Percentiles rank a stretch among this genome's conserved stretches.
Conservation (phyloP, 345 rosid genomes). For the Diplotaxis tenuifolia region DNA sequence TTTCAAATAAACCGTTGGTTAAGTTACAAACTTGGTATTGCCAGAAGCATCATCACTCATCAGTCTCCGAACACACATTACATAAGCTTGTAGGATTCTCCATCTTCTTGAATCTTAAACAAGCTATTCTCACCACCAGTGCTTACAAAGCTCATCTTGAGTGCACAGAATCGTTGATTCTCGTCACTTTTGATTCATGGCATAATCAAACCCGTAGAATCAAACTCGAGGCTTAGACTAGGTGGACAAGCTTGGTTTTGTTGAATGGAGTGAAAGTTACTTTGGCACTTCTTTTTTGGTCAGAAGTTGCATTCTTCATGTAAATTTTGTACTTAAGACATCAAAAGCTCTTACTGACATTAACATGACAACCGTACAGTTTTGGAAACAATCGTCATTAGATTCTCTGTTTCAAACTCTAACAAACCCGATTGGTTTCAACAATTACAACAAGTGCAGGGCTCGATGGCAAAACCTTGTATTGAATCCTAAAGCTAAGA, state of each 20-base stretch:
- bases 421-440: conserved; percentile 25
- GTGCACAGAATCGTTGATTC: conserved; percentile 7
- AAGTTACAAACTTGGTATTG: conserved; percentile 4
- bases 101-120: conserved; percentile 26
- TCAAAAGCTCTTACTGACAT: neutral
- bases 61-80: conserved; percentile 20
- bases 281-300: too few species aligned
- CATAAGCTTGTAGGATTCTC: conserved; percentile 31
- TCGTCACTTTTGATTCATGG: conserved; percentile 23
- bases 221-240: conserved; percentile 21
- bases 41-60: conserved; percentile 19
- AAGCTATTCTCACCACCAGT: conserved; percentile 21
- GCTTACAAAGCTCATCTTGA: conserved; percentile 16
- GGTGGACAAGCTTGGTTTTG: conserved; percentile 19
- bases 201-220: conserved; percentile 25
- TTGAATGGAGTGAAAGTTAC: conserved; percentile 7
- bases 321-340: neutral
- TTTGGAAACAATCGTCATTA: conserved; percentile 6
- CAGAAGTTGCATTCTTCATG: neutral
- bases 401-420: conserved; percentile 19
- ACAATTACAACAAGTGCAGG: conserved; percentile 34
- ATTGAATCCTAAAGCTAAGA: conserved; percentile 26
- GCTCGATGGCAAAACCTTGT: conserved; percentile 22
- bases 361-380: neutral
- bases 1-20: conserved; percentile 9